Conservation (phyloP, 2,329 filamentous ascomycete species). For the Clarireedia sp. region DNA sequence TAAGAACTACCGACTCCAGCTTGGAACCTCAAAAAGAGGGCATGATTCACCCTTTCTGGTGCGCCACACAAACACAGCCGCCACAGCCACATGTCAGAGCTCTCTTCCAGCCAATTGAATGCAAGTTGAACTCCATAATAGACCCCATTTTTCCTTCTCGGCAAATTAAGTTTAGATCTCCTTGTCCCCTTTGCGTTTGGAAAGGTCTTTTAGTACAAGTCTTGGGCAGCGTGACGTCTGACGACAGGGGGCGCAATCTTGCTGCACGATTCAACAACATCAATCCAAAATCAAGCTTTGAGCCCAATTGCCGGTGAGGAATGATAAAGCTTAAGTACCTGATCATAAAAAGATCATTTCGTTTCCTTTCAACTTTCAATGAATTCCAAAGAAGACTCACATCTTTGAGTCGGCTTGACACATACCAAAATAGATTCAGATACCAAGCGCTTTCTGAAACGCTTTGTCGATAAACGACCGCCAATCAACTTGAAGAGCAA, state of each 20-base stretch:
- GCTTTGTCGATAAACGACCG: not conserved
- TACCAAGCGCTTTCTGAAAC: slow-evolving; percentile 12
- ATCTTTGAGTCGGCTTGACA: not conserved
- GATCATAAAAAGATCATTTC: not conserved
- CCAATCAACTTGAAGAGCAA: slow-evolving; percentile 4
- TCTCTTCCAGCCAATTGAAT: too few relatives aligned
- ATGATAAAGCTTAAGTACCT: not conserved
- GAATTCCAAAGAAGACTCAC: slow-evolving; percentile 6
- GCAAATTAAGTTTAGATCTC: not conserved
- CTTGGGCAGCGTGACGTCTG: not conserved
- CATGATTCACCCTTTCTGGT: not conserved
- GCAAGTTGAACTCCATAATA: too few relatives aligned
- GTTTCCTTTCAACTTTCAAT: not conserved
- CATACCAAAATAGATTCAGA: slow-evolving; percentile 1
- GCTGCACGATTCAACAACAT: not conserved
- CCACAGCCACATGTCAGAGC: too few relatives aligned
- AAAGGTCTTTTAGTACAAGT: too few relatives aligned
- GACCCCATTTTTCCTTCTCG: not conserved
- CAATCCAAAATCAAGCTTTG: slow-evolving; percentile 8
- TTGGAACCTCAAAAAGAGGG: not conserved
- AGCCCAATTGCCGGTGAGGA: not conserved
- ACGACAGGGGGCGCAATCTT: slow-evolving; percentile 1
- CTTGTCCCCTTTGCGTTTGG: not conserved
- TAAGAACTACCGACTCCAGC: not conserved
- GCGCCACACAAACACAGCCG: not conserved